Evolutionary conservation across 2,329 filamentous ascomycete species (phyloP).

Genomic region (Alternaria sp.): DNA sequence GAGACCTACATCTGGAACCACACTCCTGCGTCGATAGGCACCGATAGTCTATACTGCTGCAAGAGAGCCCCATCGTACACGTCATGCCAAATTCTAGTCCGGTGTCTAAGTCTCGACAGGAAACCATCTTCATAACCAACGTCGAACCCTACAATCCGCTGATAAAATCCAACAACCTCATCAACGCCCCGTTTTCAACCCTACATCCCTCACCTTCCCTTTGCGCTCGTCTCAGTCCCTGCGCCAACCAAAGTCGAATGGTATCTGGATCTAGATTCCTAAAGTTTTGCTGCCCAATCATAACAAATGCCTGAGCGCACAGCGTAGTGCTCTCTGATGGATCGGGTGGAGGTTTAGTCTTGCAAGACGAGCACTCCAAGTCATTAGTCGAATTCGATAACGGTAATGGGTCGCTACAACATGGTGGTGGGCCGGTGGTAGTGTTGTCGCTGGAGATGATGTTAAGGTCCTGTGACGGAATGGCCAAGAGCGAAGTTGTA

Average conservation of each 20-base stretch:
- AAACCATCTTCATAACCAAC: too few relatives aligned
- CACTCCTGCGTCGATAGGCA: too few relatives aligned
- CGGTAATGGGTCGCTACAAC: slow-evolving; percentile 27
- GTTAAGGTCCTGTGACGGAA: neutral
- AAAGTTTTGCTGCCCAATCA: slow-evolving; percentile 49
- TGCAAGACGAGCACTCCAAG: slow-evolving; percentile 41
- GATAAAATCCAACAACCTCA: slow-evolving; percentile 48
- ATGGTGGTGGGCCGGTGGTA: slow-evolving; percentile 33
- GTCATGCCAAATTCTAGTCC: too few relatives aligned
- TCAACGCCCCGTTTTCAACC: slow-evolving; percentile 47
- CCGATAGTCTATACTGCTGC: too few relatives aligned
- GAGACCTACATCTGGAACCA: too few relatives aligned
- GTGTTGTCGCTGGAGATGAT: neutral
- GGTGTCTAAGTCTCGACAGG: too few relatives aligned
- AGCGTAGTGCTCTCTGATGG: slow-evolving; percentile 46
- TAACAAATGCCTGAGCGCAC: slow-evolving; percentile 45
- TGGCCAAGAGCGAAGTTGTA: neutral
- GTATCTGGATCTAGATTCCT: slow-evolving; percentile 42
- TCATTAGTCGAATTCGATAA: slow-evolving; percentile 5
- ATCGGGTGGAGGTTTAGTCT: slow-evolving; percentile 34
- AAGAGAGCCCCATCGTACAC: too few relatives aligned
- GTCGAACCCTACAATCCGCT: slow-evolving; percentile 31
- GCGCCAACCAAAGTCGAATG: slow-evolving; percentile 44
- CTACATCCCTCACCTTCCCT: slow-evolving; percentile 46
- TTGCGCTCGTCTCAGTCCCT: slow-evolving; percentile 40